Evolutionary conservation across 768 basidiomycete genomes (phyloP).

Genomic region (Mycena vulgaris): DNA sequence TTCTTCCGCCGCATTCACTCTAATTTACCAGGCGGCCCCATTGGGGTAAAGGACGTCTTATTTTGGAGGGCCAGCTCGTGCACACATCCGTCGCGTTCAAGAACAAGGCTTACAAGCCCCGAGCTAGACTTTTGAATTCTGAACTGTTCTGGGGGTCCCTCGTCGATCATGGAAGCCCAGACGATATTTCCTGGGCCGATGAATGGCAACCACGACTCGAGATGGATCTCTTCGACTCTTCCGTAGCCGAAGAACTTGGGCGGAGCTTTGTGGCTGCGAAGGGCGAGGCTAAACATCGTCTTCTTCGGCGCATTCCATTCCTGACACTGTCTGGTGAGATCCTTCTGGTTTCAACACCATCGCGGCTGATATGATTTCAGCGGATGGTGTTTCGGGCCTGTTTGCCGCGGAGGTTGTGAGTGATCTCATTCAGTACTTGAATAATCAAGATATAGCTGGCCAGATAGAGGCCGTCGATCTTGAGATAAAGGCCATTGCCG

Average conservation of each 20-base stretch:
- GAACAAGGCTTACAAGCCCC: background rate
- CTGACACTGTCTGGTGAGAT: background rate
- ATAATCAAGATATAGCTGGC: too few species aligned
- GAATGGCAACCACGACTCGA: background rate
- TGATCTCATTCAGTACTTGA: background rate
- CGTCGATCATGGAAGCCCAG: background rate
- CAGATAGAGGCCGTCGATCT: too few species aligned
- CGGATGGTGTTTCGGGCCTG: background rate
- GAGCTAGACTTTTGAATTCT: background rate
- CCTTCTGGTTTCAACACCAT: background rate
- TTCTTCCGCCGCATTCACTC: background rate
- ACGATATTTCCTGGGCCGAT: background rate
- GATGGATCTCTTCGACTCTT: constrained; percentile 1
- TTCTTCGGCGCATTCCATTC: background rate
- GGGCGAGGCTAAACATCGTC: background rate
- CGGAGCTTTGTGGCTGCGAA: background rate
- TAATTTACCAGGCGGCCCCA: background rate
- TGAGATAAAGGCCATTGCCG: too few species aligned
- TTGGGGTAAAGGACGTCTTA: background rate
- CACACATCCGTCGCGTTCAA: background rate
- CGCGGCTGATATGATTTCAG: background rate
- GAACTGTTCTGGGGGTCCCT: background rate
- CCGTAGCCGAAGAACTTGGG: background rate
- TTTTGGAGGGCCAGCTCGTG: background rate
- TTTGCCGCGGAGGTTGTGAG: background rate